phyloP scores from a whole-genome alignment of 345 rosid species.

The Gossypium sturtianum region DNA sequence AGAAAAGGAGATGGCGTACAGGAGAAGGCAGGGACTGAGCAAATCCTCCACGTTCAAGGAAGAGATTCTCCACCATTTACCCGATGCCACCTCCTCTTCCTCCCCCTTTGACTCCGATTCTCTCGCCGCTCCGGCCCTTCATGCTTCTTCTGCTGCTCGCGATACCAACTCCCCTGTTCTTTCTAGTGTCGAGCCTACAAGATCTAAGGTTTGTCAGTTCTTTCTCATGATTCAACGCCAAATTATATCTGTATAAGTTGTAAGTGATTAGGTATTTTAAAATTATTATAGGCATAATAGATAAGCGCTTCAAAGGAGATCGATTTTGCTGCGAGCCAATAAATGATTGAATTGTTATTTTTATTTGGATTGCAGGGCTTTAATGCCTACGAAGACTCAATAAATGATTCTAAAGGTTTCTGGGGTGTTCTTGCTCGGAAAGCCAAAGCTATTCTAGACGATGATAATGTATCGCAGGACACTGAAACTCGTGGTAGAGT shows the following conservation, averaged over 20 bases:
- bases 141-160: constrained; percentile 54
- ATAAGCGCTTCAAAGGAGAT: no score
- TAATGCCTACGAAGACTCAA: constrained; percentile 40
- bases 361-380: constrained; percentile 36
- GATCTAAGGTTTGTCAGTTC: constrained; percentile 46
- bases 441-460: constrained; percentile 87
- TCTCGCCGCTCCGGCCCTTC: constrained; percentile 85
- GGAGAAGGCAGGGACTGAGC: constrained; percentile 83
- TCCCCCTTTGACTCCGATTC: constrained; percentile 25
- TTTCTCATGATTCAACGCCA: no score
- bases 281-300: no score
- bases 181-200: constrained; percentile 13
- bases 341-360: no score
- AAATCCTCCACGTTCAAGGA: constrained; percentile 80
- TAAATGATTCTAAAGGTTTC: constrained; percentile 60
- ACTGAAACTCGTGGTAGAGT: constrained; percentile 15
- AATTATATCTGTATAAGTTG: no score
- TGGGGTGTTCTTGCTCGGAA: constrained; percentile 89
- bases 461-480: constrained; percentile 26
- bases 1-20: constrained; percentile 60
- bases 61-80: constrained; percentile 35
- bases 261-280: no score
- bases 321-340: no score
- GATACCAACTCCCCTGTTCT: constrained; percentile 30
- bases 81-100: constrained; percentile 7